phyloP scores from a whole-genome alignment of 768 basidiomycete genomes.

The Pleurotus salmoneostramineus region DNA sequence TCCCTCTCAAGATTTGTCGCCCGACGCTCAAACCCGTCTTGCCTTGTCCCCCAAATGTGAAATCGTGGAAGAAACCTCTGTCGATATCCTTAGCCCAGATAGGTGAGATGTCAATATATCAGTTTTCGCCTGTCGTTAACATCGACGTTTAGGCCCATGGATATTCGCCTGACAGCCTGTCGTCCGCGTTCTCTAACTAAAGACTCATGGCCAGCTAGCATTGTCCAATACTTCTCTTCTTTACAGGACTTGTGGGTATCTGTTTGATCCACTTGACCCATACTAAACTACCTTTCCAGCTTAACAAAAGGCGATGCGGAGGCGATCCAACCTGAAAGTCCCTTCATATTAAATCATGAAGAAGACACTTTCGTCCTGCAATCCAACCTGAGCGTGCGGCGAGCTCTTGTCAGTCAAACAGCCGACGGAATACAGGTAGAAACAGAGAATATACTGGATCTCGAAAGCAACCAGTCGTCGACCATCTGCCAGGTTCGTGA shows the following conservation, averaged over 20 bases:
- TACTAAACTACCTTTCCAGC: conserved; percentile 20
- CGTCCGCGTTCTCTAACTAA: conserved; percentile 22
- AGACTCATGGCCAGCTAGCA: conserved; percentile 31
- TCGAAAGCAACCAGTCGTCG: conserved; percentile 49
- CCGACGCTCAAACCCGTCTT: background rate
- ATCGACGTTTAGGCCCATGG: conserved; percentile 43
- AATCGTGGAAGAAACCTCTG: conserved; percentile 28
- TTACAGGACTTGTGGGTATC: background rate
- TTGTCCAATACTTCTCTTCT: conserved; percentile 34
- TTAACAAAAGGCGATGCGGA: conserved; percentile 22
- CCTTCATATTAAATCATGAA: conserved; percentile 33
- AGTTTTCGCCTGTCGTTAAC: background rate
- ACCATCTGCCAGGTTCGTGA: conserved; percentile 50
- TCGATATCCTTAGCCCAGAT: conserved; percentile 57
- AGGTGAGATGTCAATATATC: conserved; percentile 32
- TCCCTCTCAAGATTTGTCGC: background rate
- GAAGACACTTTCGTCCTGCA: conserved; percentile 42
- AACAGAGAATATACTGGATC: conserved; percentile 48
- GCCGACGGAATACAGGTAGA: conserved; percentile 15
- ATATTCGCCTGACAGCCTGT: conserved; percentile 46
- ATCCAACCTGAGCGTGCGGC: conserved; percentile 43
- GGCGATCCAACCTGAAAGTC: conserved; percentile 40
- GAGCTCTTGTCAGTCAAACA: conserved; percentile 20
- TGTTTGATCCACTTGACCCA: background rate
- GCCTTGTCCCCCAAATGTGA: conserved; percentile 18